Conservation (phyloP, 2,329 filamentous ascomycete genomes). For the Fusarium proliferatum region DNA sequence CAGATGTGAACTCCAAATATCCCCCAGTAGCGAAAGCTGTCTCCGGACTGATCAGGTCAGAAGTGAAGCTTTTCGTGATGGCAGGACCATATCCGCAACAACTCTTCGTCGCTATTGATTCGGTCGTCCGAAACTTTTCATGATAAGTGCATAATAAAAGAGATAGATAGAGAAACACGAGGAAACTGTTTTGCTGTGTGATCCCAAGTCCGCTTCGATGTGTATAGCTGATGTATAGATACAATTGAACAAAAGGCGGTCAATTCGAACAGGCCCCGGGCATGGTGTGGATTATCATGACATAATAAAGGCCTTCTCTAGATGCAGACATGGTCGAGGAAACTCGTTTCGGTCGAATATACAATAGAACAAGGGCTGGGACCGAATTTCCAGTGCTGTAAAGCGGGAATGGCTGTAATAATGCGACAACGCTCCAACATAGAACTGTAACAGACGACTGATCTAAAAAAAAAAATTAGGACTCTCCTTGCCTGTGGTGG, state of each 20-base stretch:
- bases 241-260: neutral
- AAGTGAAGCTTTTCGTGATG: neutral
- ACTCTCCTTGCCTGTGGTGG: slow-evolving; percentile 9
- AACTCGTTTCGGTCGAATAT: slow-evolving; percentile 34
- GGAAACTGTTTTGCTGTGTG: neutral
- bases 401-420: slow-evolving; percentile 25
- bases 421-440: slow-evolving; percentile 35
- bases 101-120: neutral
- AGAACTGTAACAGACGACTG: slow-evolving; percentile 15
- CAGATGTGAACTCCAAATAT: slow-evolving; percentile 10
- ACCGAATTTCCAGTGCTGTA: slow-evolving; percentile 26
- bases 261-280: slow-evolving; percentile 11
- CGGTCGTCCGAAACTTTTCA: neutral
- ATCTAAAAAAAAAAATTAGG: slow-evolving; percentile 10
- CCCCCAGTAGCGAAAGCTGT: neutral
- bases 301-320: slow-evolving; percentile 39
- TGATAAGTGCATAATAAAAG: slow-evolving; percentile 9
- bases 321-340: slow-evolving; percentile 41
- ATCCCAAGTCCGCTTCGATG: neutral
- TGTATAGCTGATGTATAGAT: neutral
- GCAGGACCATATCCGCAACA: neutral
- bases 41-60: neutral
- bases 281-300: slow-evolving; percentile 23
- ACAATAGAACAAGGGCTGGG: slow-evolving; percentile 17
- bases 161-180: neutral